These are phyloP conservation scores for Euphorbia celastroides DNA, from an alignment of 441 rosid species.

Conservation along the genomic window DNA sequence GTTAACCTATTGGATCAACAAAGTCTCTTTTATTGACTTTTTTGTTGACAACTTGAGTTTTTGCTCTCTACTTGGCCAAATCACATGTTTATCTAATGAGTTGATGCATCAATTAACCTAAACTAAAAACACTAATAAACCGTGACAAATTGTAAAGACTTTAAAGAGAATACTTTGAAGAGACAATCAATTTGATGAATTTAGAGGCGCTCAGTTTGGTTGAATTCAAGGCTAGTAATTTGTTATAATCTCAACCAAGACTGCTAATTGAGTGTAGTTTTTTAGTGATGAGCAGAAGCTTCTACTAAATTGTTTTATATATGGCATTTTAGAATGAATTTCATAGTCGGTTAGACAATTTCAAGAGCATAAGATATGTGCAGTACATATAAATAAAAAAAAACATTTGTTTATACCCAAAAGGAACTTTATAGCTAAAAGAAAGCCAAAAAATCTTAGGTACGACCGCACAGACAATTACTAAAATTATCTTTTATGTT, in stretches of 20 bases:
- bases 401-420: not conserved
- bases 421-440: not conserved
- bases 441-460: conserved; percentile 7
- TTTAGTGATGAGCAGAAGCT: not conserved
- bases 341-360: conserved; percentile 4
- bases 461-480: not conserved
- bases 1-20: too few species aligned
- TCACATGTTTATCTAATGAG: not conserved
- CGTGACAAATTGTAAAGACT: not conserved
- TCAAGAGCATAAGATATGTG: not conserved
- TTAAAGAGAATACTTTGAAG: not conserved
- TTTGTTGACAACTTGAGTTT: too few species aligned
- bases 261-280: not conserved
- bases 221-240: not conserved
- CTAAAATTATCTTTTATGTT: not conserved
- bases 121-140: not conserved
- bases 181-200: not conserved
- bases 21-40: too few species aligned
- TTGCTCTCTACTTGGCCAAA: too few species aligned
- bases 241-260: not conserved
- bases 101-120: not conserved
- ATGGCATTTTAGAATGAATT: not conserved
- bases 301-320: not conserved
- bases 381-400: not conserved
- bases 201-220: not conserved